A percentile compares a stretch with the other conserved stretches of the same genome.
phyloP scores from a whole-genome alignment of 352 stramenopile species.

The Phytophthora hybrid region DNA sequence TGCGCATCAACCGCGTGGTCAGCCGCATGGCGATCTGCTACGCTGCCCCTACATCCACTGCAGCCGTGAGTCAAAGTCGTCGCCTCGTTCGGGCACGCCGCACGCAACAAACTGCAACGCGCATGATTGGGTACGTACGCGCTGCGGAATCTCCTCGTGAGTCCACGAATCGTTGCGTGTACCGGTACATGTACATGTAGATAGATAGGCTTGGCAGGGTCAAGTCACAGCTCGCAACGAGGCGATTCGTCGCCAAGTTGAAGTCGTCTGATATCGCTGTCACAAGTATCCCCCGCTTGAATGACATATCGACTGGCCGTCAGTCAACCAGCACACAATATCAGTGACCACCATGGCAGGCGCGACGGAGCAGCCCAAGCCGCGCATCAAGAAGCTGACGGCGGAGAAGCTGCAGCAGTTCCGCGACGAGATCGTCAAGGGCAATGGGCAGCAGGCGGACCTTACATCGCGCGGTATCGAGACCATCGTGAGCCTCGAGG shows the following conservation, averaged over 20 bases:
- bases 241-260: slow-evolving; percentile 5
- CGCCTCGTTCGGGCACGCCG: background rate
- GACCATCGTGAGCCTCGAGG: slow-evolving; percentile 78
- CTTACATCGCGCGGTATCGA: slow-evolving; percentile 81
- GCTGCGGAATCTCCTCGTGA: slow-evolving; percentile 1
- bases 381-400: slow-evolving; percentile 91
- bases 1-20: slow-evolving; percentile 1
- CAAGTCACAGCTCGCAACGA: background rate
- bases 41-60: background rate
- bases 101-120: slow-evolving; percentile 4
- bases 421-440: slow-evolving; percentile 53
- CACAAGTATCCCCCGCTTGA: slow-evolving; percentile 3
- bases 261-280: slow-evolving; percentile 26
- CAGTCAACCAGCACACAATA: slow-evolving; percentile 14
- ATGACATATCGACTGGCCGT: slow-evolving; percentile 2
- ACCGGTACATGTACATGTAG: background rate
- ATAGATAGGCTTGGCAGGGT: background rate
- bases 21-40: slow-evolving; percentile 2
- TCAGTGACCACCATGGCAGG: slow-evolving; percentile 15
- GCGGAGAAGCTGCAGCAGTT: slow-evolving; percentile 77
- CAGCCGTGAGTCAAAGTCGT: background rate
- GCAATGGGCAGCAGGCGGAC: slow-evolving; percentile 63
- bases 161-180: background rate
- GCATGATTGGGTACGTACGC: slow-evolving; percentile 1
- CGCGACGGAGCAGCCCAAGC: slow-evolving; percentile 44